A percentile compares a stretch with the other conserved stretches of the same genome.
Evolutionary conservation across 331 rosid genomes (phyloP).

Genomic region (Saraca asoca): DNA sequence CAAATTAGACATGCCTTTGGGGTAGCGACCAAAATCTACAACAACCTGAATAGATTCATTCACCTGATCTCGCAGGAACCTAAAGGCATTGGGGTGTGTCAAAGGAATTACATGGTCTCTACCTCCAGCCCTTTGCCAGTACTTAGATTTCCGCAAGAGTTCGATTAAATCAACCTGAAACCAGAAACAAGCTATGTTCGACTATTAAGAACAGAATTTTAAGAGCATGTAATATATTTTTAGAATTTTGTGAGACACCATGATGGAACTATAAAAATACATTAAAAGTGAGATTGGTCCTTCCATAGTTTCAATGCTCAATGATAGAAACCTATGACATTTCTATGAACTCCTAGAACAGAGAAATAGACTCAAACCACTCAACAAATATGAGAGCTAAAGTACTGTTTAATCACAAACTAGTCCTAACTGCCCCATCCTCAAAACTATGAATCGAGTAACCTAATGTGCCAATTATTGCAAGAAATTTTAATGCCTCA

Average conservation of each 20-base stretch:
- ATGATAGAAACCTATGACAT: neutral
- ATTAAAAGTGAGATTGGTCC: neutral
- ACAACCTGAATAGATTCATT: conserved; percentile 83
- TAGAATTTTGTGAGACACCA: neutral
- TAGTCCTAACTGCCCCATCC: neutral
- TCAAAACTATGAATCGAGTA: neutral
- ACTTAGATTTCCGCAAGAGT: conserved; percentile 60
- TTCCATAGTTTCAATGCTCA: neutral
- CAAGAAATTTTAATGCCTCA: conserved; percentile 1
- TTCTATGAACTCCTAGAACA: neutral
- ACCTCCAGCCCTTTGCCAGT: conserved; percentile 84
- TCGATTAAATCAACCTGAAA: conserved; percentile 75
- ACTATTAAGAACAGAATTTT: conserved; percentile 32
- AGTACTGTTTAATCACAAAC: neutral
- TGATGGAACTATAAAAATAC: neutral
- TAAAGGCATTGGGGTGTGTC: conserved; percentile 99
- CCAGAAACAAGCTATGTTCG: conserved; percentile 26
- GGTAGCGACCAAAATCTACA: conserved; percentile 94
- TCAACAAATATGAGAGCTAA: neutral
- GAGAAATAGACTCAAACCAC: neutral
- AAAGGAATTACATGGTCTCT: conserved; percentile 89
- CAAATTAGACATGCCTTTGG: conserved; percentile 76
- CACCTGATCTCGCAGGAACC: conserved; percentile 75
- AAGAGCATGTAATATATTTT: neutral
- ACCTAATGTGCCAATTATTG: neutral